A percentile compares a stretch with the other conserved stretches of the same genome.
Conservation (phyloP, 2,329 filamentous ascomycete species). For the Fusarium sambucinum region DNA sequence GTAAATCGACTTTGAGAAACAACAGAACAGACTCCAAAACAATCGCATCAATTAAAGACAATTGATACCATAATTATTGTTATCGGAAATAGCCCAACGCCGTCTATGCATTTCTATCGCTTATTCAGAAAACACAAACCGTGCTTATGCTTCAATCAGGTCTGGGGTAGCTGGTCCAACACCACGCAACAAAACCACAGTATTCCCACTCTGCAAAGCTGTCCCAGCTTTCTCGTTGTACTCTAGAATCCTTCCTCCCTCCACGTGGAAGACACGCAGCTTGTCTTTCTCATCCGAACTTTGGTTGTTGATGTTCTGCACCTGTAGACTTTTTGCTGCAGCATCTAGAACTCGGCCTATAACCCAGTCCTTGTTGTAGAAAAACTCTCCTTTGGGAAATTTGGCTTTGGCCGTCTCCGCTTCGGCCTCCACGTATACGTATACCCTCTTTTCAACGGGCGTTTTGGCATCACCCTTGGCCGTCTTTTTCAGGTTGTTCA, state of each 20-base stretch:
- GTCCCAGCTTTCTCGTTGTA: constrained; percentile 88
- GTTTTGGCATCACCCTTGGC: constrained; percentile 92
- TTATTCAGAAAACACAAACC: constrained; percentile 6
- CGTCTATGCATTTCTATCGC: constrained; percentile 36
- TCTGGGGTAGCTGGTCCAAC: constrained; percentile 80
- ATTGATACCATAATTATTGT: not conserved
- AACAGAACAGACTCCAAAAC: not conserved
- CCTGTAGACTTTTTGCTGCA: constrained; percentile 80
- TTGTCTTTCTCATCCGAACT: constrained; percentile 81
- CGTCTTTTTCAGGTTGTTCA: constrained; percentile 83
- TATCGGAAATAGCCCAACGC: constrained; percentile 34
- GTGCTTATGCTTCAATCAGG: constrained; percentile 66
- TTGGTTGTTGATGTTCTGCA: constrained; percentile 87
- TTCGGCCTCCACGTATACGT: constrained; percentile 90
- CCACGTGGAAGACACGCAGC: constrained; percentile 91
- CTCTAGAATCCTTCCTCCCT: constrained; percentile 86
- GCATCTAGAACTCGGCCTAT: constrained; percentile 84
- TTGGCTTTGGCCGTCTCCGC: constrained; percentile 87
- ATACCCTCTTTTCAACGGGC: constrained; percentile 85
- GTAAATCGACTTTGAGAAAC: too few relatives aligned
- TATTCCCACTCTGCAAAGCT: constrained; percentile 83
- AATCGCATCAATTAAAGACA: not conserved
- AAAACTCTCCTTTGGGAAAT: constrained; percentile 84
- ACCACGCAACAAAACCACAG: constrained; percentile 86
- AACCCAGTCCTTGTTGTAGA: constrained; percentile 87